A percentile compares a stretch with the other conserved stretches of the same genome.
phyloP scores from a whole-genome alignment of 768 basidiomycete genomes.

The Nevesoporus exiguus region DNA sequence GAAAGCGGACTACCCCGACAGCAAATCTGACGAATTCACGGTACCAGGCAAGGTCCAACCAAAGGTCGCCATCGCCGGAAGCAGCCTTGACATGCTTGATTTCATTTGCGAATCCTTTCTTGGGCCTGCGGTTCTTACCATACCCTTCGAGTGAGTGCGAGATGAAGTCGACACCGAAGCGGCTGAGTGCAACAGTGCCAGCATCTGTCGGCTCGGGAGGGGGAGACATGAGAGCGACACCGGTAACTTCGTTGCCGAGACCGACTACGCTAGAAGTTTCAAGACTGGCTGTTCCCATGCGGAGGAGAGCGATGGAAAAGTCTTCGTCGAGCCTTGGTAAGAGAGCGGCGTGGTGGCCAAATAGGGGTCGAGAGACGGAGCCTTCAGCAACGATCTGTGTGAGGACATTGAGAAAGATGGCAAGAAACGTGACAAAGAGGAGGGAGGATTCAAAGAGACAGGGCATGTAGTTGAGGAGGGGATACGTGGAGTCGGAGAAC shows the following conservation, averaged over 20 bases:
- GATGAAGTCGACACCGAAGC: constrained; percentile 41
- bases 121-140: constrained; percentile 22
- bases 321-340: constrained; percentile 65
- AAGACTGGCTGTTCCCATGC: constrained; percentile 70
- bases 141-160: constrained; percentile 27
- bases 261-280: constrained; percentile 72
- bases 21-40: constrained; percentile 37
- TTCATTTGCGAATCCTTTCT: constrained; percentile 49
- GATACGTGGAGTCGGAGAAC: constrained; percentile 48
- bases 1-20: constrained; percentile 27
- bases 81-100: constrained; percentile 40
- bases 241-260: constrained; percentile 69
- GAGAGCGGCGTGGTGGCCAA: constrained; percentile 43
- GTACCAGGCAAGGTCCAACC: constrained; percentile 40
- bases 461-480: constrained; percentile 71
- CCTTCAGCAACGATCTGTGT: constrained; percentile 68
- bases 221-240: constrained; percentile 35
- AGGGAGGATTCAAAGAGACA: constrained; percentile 69
- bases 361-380: constrained; percentile 53
- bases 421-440: constrained; percentile 52
- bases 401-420: constrained; percentile 56
- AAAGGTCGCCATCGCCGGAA: constrained; percentile 36
- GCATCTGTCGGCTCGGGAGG: constrained; percentile 20
- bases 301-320: constrained; percentile 65
- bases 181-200: constrained; percentile 39